A percentile compares a stretch with the other conserved stretches of the same genome.
These are phyloP conservation scores for Fusarium sp. DNA, from an alignment of 2,329 filamentous ascomycete species.

Conservation along the genomic window DNA sequence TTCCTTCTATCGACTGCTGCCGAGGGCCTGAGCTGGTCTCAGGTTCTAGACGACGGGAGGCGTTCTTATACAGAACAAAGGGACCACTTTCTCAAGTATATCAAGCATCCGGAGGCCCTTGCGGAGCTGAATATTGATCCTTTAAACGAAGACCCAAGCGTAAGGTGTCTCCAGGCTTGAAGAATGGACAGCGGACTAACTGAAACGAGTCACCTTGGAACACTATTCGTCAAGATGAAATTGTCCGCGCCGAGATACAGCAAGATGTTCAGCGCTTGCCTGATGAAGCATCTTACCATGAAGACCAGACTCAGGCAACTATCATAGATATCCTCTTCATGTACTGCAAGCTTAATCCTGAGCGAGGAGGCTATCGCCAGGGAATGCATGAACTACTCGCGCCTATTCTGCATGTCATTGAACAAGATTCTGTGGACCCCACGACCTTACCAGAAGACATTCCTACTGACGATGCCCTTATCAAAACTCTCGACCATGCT, in stretches of 20 bases:
- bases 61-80: constrained; percentile 78
- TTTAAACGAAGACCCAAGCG: constrained; percentile 79
- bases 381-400: constrained; percentile 98
- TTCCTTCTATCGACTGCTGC: constrained; percentile 83
- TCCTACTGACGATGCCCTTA: constrained; percentile 64
- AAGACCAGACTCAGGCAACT: constrained; percentile 79
- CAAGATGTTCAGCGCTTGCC: constrained; percentile 96
- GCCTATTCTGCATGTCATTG: constrained; percentile 85
- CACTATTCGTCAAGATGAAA: constrained; percentile 85
- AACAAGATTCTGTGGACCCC: constrained; percentile 79
- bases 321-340: constrained; percentile 92
- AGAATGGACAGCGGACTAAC: constrained; percentile 17
- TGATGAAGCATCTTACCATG: constrained; percentile 90
- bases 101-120: constrained; percentile 85
- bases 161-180: constrained; percentile 48
- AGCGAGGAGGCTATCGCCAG: constrained; percentile 90
- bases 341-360: constrained; percentile 91
- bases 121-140: constrained; percentile 79
- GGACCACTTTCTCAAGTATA: constrained; percentile 81
- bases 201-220: constrained; percentile 85
- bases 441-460: constrained; percentile 49
- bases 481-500: constrained; percentile 74
- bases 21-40: constrained; percentile 74
- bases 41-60: constrained; percentile 74
- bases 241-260: constrained; percentile 85